Percentiles rank a stretch among this genome's conserved stretches.
Evolutionary conservation across 495 filamentous ascomycete genomes (phyloP).

Genomic region (Chlorociboria aeruginascens): DNA sequence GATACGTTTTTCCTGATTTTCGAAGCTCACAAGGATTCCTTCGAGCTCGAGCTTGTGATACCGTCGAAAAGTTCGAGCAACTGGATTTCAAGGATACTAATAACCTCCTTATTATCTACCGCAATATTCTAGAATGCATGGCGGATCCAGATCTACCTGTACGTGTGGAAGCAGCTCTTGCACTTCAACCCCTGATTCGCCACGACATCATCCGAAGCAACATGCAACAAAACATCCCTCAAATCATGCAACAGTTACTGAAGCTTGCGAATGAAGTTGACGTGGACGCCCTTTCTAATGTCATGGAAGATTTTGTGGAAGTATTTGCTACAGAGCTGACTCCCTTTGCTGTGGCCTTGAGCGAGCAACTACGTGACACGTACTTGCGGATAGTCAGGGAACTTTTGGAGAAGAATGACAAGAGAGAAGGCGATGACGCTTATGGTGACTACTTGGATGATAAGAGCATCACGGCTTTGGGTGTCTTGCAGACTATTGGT

Average conservation of each 20-base stretch:
- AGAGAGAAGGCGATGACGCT: slow-evolving; percentile 53
- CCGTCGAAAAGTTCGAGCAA: slow-evolving; percentile 92
- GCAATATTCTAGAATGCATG: slow-evolving; percentile 95
- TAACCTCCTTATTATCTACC: slow-evolving; percentile 90
- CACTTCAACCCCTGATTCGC: slow-evolving; percentile 86
- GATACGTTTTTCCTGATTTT: slow-evolving; percentile 97
- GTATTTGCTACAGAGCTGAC: slow-evolving; percentile 93
- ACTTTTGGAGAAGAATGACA: slow-evolving; percentile 72
- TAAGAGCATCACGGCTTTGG: slow-evolving; percentile 94
- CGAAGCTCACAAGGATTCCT: slow-evolving; percentile 86
- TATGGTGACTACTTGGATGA: slow-evolving; percentile 91
- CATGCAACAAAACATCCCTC: slow-evolving; percentile 98
- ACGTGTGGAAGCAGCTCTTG: slow-evolving; percentile 86
- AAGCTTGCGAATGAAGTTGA: slow-evolving; percentile 95
- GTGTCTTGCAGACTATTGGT: slow-evolving; percentile 94
- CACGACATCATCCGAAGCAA: slow-evolving; percentile 86
- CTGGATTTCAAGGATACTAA: slow-evolving; percentile 90
- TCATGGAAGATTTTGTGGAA: slow-evolving; percentile 99
- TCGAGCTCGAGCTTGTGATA: slow-evolving; percentile 89
- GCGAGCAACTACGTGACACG: slow-evolving; percentile 91
- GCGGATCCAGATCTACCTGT: slow-evolving; percentile 84
- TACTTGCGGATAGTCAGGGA: slow-evolving; percentile 91
- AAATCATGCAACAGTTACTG: slow-evolving; percentile 97
- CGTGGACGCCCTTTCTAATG: slow-evolving; percentile 88
- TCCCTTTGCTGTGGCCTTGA: slow-evolving; percentile 94